A percentile compares a stretch with the other conserved stretches of the same genome.
Conservation (phyloP, 805 yeast species). For the Candida tibetensis region DNA sequence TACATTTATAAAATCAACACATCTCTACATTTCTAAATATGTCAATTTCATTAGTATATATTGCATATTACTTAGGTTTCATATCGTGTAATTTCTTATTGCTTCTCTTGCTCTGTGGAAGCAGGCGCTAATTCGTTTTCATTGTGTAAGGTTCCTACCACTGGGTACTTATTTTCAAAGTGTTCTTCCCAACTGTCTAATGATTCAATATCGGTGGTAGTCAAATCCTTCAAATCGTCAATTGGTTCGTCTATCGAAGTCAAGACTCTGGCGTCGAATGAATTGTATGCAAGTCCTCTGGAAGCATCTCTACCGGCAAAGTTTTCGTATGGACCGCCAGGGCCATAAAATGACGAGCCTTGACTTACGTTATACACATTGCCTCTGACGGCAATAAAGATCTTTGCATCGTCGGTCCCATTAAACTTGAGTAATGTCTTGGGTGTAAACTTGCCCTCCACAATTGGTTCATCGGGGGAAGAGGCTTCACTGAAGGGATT, state of each 20-base stretch:
- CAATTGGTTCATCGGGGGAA: conserved; percentile 27
- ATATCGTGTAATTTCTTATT: too few species aligned
- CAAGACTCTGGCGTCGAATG: conserved; percentile 68
- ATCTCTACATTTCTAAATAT: too few species aligned
- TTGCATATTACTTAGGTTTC: too few species aligned
- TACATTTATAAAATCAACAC: too few species aligned
- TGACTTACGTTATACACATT: conserved; percentile 78
- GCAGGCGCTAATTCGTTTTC: conserved; percentile 9
- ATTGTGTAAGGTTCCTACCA: conserved; percentile 65
- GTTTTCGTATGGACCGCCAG: conserved; percentile 90
- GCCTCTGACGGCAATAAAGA: conserved; percentile 85
- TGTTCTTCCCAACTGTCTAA: conserved; percentile 83
- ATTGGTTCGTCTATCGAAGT: conserved; percentile 74
- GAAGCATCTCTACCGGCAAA: conserved; percentile 97
- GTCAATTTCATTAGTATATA: too few species aligned
- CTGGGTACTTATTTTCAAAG: conserved; percentile 76
- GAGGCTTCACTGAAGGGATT: conserved; percentile 31
- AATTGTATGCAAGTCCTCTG: conserved; percentile 84
- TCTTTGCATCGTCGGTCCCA: conserved; percentile 75
- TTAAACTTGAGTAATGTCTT: conserved; percentile 67
- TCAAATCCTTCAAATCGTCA: conserved; percentile 65
- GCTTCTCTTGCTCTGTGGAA: not conserved
- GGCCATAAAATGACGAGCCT: conserved; percentile 88
- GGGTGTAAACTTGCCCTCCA: conserved; percentile 68
- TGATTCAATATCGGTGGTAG: conserved; percentile 57